phyloP scores from a whole-genome alignment of 805 yeast species.

The Candida qinlingensis region DNA sequence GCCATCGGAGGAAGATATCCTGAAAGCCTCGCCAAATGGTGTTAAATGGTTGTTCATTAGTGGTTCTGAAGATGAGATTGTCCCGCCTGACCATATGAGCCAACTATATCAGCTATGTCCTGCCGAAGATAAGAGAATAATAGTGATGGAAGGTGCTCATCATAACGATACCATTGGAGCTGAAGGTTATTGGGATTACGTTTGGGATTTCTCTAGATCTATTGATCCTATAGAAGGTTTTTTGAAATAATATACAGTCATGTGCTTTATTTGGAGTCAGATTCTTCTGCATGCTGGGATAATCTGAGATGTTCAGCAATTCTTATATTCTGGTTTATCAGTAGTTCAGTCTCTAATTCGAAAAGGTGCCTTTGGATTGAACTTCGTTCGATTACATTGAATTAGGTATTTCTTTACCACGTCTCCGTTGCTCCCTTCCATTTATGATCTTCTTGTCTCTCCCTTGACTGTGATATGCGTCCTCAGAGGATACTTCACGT shows the following conservation, averaged over 20 bases:
- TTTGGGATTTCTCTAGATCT: slow-evolving; percentile 48
- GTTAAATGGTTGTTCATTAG: slow-evolving; percentile 63
- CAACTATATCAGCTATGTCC: slow-evolving; percentile 48
- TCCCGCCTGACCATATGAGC: slow-evolving; percentile 82
- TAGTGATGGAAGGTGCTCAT: slow-evolving; percentile 51
- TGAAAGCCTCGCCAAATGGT: slow-evolving; percentile 41
- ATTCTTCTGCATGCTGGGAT: too few relatives aligned
- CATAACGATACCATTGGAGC: slow-evolving; percentile 84
- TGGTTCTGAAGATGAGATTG: slow-evolving; percentile 81
- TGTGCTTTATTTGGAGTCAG: too few relatives aligned
- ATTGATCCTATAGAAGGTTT: slow-evolving; percentile 9
- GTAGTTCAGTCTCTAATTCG: too few relatives aligned
- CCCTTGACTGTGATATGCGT: too few relatives aligned
- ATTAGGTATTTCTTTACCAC: too few relatives aligned
- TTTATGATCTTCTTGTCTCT: too few relatives aligned
- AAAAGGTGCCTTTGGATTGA: too few relatives aligned
- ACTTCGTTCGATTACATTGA: too few relatives aligned
- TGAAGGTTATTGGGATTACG: slow-evolving; percentile 70
- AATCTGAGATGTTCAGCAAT: too few relatives aligned
- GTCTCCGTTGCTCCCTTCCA: too few relatives aligned
- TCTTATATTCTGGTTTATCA: too few relatives aligned
- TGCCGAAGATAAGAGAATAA: slow-evolving; percentile 44
- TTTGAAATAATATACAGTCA: not conserved
- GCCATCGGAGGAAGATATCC: slow-evolving; percentile 66
- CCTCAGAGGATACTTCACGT: too few relatives aligned